Evolutionary conservation across 192 early-diverging fungal species (phyloP).

Genomic region (Coemansia sp.): DNA sequence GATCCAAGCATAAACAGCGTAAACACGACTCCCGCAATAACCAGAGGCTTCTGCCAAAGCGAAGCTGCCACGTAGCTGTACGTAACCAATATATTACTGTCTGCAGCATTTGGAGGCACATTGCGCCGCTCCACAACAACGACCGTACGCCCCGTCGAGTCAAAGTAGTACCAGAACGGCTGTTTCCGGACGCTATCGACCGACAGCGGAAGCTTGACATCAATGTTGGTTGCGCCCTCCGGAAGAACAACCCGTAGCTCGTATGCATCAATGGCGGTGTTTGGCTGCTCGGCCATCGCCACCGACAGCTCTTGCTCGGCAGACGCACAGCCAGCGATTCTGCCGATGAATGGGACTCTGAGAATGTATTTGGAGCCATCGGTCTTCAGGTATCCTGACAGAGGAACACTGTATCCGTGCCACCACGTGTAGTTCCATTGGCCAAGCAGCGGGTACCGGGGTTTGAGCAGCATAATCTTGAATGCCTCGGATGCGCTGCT

Average conservation of each 20-base stretch:
- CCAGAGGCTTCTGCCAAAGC: conserved; percentile 66
- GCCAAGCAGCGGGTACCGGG: conserved; percentile 92
- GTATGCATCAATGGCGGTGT: conserved; percentile 65
- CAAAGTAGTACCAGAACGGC: conserved; percentile 79
- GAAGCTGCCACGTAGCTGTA: conserved; percentile 54
- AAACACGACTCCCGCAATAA: conserved; percentile 55
- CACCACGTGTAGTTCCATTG: conserved; percentile 98
- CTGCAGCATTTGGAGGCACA: conserved; percentile 68
- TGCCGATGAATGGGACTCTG: conserved; percentile 68
- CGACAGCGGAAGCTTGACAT: conserved; percentile 66
- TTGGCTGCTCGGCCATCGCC: conserved; percentile 66
- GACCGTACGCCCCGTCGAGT: conserved; percentile 86
- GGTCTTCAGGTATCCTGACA: conserved; percentile 62
- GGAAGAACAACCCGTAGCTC: conserved; percentile 80
- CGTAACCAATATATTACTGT: conserved; percentile 55
- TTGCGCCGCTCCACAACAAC: conserved; percentile 69
- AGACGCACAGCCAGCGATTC: conserved; percentile 63
- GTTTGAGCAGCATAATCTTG: conserved; percentile 70
- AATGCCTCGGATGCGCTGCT: conserved; percentile 44
- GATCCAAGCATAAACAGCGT: conserved; percentile 60
- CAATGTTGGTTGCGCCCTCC: conserved; percentile 81
- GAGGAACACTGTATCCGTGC: conserved; percentile 84
- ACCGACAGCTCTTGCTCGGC: conserved; percentile 65
- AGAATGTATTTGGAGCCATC: conserved; percentile 59
- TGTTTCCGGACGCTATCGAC: conserved; percentile 57